phyloP scores from a whole-genome alignment of 2,329 filamentous ascomycete genomes.

The Didymosphaeria variabile region DNA sequence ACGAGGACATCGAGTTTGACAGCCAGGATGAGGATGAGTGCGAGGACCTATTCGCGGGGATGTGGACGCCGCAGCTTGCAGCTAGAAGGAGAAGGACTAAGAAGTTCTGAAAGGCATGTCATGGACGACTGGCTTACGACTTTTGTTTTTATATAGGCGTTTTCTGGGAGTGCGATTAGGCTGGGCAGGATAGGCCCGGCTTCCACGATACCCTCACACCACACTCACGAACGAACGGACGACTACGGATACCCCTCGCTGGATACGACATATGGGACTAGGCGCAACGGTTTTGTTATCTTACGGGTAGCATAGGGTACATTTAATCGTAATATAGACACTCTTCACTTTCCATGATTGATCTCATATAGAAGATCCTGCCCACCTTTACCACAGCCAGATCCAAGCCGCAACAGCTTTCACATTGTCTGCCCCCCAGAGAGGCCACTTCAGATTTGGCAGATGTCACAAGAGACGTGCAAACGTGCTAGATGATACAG shows the following conservation, averaged over 20 bases:
- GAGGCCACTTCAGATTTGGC: too few relatives aligned
- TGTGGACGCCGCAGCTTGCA: constrained; percentile 67
- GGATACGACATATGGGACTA: neutral
- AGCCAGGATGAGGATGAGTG: constrained; percentile 73
- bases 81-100: constrained; percentile 44
- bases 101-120: constrained; percentile 5
- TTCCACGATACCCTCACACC: constrained; percentile 14
- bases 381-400: too few relatives aligned
- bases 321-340: constrained; percentile 19
- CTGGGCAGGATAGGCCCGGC: neutral
- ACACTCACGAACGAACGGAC: neutral
- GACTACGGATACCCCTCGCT: constrained; percentile 2
- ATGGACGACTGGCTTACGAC: too few relatives aligned
- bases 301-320: constrained; percentile 8
- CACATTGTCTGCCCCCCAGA: too few relatives aligned
- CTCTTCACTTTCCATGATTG: neutral
- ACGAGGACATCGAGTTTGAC: constrained; percentile 65
- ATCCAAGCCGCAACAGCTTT: too few relatives aligned
- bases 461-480: neutral
- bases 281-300: constrained; percentile 9
- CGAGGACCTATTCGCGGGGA: constrained; percentile 69
- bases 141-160: too few relatives aligned
- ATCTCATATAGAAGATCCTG: too few relatives aligned
- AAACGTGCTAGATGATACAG: too few relatives aligned
- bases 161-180: too few relatives aligned